A percentile compares a stretch with the other conserved stretches of the same genome.
Conservation (phyloP, 768 basidiomycete genomes). For the Leccinum uliginosum region DNA sequence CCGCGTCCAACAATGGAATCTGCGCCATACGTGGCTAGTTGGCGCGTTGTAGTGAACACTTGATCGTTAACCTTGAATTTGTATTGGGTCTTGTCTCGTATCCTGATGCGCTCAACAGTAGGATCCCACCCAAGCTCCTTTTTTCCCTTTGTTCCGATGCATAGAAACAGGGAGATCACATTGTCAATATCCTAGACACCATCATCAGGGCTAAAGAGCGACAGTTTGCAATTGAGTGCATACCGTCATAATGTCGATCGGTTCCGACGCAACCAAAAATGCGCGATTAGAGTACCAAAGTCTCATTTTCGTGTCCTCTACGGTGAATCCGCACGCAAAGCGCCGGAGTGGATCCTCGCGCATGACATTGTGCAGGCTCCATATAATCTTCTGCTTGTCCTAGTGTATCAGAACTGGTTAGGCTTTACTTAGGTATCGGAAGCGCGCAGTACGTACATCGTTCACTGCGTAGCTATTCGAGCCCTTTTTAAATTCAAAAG, state of each 20-base stretch:
- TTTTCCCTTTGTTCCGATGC: background rate
- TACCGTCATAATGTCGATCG: background rate
- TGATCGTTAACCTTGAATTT: background rate
- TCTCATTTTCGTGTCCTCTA: slow-evolving; percentile 8
- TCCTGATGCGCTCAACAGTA: background rate
- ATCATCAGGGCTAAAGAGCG: background rate
- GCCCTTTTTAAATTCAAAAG: background rate
- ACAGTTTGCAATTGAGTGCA: background rate
- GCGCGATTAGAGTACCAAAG: slow-evolving; percentile 21
- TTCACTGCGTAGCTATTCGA: background rate
- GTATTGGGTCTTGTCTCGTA: background rate
- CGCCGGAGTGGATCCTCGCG: background rate
- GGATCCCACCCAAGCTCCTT: slow-evolving; percentile 11
- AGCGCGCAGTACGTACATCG: background rate
- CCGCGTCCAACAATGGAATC: slow-evolving; percentile 1
- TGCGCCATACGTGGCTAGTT: slow-evolving; percentile 1
- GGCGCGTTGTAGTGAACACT: background rate
- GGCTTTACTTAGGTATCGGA: background rate
- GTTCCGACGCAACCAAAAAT: background rate
- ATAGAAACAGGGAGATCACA: background rate
- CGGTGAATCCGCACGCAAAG: background rate
- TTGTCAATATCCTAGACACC: background rate
- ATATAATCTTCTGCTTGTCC: slow-evolving; percentile 22
- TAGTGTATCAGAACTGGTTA: background rate
- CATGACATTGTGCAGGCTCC: slow-evolving; percentile 14